Percentiles rank a stretch among this genome's conserved stretches.
These are phyloP conservation scores for Penicillium sp. DNA, from an alignment of 2,329 filamentous ascomycete genomes.

Conservation along the genomic window DNA sequence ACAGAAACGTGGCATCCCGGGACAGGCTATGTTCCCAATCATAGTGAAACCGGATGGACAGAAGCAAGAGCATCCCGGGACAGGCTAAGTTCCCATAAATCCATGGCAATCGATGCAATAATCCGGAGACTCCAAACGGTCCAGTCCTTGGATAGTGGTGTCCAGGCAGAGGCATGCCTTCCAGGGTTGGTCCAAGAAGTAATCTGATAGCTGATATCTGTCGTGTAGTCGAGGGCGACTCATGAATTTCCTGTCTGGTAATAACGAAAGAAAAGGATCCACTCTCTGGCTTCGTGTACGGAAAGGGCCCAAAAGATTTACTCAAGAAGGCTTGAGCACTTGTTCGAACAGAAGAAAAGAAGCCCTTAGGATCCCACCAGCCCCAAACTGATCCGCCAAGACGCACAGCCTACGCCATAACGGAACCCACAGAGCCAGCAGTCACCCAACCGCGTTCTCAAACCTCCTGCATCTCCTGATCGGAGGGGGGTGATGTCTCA, in stretches of 20 bases:
- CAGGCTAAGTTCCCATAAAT: background rate
- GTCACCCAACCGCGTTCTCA: constrained; percentile 4
- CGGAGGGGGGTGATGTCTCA: background rate
- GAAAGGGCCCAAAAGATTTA: background rate
- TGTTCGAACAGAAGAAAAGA: background rate
- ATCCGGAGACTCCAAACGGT: background rate
- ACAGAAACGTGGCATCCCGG: background rate
- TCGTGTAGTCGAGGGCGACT: constrained; percentile 10
- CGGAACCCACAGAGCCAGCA: background rate
- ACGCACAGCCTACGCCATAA: background rate
- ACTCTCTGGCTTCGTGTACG: constrained; percentile 7
- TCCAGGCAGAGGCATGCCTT: background rate
- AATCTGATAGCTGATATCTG: constrained; percentile 8
- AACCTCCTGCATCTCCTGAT: constrained; percentile 6
- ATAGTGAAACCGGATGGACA: background rate
- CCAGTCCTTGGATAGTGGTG: background rate
- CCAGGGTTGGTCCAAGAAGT: background rate
- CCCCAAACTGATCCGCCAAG: background rate
- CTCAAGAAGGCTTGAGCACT: background rate
- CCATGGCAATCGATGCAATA: background rate
- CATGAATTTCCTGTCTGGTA: constrained; percentile 1
- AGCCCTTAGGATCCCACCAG: background rate
- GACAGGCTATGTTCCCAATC: too few relatives aligned
- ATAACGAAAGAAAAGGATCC: background rate
- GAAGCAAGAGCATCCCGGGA: background rate